A percentile compares a stretch with the other conserved stretches of the same genome.
phyloP scores from a whole-genome alignment of 148 eudicot species.

The Cornus florida region DNA sequence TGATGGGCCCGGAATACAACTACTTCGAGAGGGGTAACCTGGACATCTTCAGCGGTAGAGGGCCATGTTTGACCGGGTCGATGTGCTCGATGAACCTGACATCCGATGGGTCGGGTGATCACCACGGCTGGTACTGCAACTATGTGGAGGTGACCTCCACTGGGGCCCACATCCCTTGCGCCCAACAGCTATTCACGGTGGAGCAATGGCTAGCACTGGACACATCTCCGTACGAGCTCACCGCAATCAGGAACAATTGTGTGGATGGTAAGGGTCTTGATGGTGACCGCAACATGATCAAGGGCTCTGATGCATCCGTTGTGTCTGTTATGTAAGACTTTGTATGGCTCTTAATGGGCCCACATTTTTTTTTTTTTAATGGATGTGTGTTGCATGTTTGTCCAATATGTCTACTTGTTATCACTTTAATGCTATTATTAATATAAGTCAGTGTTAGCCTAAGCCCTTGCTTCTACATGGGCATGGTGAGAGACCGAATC shows the following conservation, averaged over 20 bases:
- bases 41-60: slow-evolving; percentile 73
- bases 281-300: neutral
- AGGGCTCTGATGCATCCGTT: neutral
- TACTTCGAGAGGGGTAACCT: slow-evolving; percentile 85
- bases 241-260: slow-evolving; percentile 44
- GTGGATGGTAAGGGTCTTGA: neutral
- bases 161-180: slow-evolving; percentile 47
- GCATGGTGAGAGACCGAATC: no score
- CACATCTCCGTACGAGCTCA: slow-evolving; percentile 51
- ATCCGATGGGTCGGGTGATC: slow-evolving; percentile 70
- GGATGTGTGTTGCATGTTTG: no score
- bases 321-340: slow-evolving; percentile 15
- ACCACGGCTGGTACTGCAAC: slow-evolving; percentile 74
- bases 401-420: no score
- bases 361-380: neutral
- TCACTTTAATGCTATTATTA: no score
- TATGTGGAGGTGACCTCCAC: slow-evolving; percentile 71
- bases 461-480: no score
- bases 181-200: slow-evolving; percentile 46
- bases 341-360: neutral
- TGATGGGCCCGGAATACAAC: slow-evolving; percentile 70
- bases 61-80: slow-evolving; percentile 63
- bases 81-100: slow-evolving; percentile 56
- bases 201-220: slow-evolving; percentile 72
- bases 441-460: no score